Percentiles rank a stretch among this genome's conserved stretches.
These are phyloP conservation scores for Nicotiana benthamiana DNA, from an alignment of 257 asterid species.

Conservation along the genomic window DNA sequence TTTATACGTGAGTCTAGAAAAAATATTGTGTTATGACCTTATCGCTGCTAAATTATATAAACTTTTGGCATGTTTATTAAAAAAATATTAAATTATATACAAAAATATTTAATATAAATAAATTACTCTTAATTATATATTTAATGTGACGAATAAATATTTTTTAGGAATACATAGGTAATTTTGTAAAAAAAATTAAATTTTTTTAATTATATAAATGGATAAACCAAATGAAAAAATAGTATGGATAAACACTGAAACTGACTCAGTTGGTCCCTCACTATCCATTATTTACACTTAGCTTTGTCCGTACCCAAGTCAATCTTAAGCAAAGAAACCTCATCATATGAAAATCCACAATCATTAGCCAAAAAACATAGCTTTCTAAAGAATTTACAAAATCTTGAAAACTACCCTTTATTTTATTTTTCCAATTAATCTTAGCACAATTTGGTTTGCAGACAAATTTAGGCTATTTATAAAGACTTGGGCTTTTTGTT, in stretches of 20 bases:
- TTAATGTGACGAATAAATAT: too few relatives aligned
- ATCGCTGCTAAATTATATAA: too few relatives aligned
- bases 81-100: too few relatives aligned
- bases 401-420: not conserved
- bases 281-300: not conserved
- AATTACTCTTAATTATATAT: too few relatives aligned
- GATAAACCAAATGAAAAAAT: too few relatives aligned
- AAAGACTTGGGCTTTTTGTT: not conserved
- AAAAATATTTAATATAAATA: too few relatives aligned
- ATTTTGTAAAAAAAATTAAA: too few relatives aligned
- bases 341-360: conserved; percentile 1
- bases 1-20: too few relatives aligned
- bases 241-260: not conserved
- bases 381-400: not conserved
- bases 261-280: not conserved
- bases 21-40: too few relatives aligned
- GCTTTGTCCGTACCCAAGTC: not conserved
- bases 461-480: not conserved
- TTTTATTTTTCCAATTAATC: not conserved
- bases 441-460: not conserved
- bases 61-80: too few relatives aligned
- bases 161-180: too few relatives aligned
- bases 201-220: too few relatives aligned
- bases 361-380: not conserved
- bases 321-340: not conserved